Conservation (phyloP, 2,329 filamentous ascomycete species). For the Colletotrichum coccodes region DNA sequence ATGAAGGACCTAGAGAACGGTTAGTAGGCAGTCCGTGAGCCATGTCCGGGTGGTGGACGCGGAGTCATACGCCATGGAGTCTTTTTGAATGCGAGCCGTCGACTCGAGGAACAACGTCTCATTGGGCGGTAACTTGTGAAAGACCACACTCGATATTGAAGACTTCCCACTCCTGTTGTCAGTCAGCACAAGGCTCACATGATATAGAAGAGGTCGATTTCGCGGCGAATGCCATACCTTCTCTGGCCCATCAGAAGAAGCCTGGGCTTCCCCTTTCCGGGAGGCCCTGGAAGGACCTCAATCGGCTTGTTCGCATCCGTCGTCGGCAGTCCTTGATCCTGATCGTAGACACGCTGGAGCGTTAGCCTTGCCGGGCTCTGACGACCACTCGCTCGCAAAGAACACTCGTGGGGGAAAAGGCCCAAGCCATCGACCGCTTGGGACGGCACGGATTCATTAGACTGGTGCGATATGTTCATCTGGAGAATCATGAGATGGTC, state of each 20-base stretch:
- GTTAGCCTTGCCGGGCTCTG: constrained; percentile 70
- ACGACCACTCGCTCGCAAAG: constrained; percentile 45
- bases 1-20: constrained; percentile 82
- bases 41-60: not conserved
- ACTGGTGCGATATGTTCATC: constrained; percentile 12
- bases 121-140: constrained; percentile 95
- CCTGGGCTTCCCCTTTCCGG: constrained; percentile 78
- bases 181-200: not conserved
- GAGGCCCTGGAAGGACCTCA: constrained; percentile 55
- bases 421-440: constrained; percentile 31
- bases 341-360: constrained; percentile 70
- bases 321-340: constrained; percentile 65
- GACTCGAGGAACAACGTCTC: constrained; percentile 97
- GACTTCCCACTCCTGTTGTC: constrained; percentile 89
- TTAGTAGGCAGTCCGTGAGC: not conserved
- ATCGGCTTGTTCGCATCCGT: constrained; percentile 57
- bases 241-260: constrained; percentile 94
- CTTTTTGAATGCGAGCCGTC: constrained; percentile 92
- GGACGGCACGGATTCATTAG: constrained; percentile 25
- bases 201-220: not conserved
- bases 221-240: constrained; percentile 66
- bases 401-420: constrained; percentile 37
- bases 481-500: not conserved
- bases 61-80: constrained; percentile 85
- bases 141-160: constrained; percentile 98